Evolutionary conservation across 192 early-diverging fungal genomes (phyloP).

Genomic region (Tieghemiomyces parasiticus): DNA sequence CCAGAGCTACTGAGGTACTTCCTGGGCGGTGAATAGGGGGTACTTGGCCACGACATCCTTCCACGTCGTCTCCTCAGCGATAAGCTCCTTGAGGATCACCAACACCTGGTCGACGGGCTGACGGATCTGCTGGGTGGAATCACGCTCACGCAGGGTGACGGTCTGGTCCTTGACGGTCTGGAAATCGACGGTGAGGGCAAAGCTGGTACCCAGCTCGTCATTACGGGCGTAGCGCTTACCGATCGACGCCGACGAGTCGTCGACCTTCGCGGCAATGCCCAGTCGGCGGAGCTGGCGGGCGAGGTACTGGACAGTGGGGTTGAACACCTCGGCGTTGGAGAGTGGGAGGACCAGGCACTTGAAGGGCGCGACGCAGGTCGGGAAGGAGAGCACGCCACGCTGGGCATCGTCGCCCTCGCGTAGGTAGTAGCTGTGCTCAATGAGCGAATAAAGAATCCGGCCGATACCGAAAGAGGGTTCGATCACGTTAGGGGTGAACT

Average conservation of each 20-base stretch:
- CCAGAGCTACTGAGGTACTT: no score
- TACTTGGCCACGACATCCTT: constrained; percentile 47
- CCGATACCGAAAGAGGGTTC: constrained; percentile 99
- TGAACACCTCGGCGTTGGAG: constrained; percentile 63
- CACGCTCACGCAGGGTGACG: constrained; percentile 92
- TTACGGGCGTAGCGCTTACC: constrained; percentile 94
- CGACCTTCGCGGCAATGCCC: constrained; percentile 72
- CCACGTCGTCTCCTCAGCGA: constrained; percentile 60
- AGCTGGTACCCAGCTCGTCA: constrained; percentile 96
- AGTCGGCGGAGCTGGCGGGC: constrained; percentile 54
- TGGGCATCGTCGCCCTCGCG: constrained; percentile 75
- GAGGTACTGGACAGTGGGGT: constrained; percentile 40
- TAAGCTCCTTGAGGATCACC: constrained; percentile 57
- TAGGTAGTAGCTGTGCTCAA: constrained; percentile 89
- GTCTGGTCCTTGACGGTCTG: constrained; percentile 86
- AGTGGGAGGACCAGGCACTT: constrained; percentile 89
- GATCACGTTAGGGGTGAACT: constrained; percentile 96
- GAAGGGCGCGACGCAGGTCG: constrained; percentile 80
- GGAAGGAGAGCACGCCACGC: constrained; percentile 83
- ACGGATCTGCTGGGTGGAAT: constrained; percentile 91
- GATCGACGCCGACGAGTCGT: constrained; percentile 78
- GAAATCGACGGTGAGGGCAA: constrained; percentile 97
- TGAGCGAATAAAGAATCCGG: constrained; percentile 87
- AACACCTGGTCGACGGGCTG: constrained; percentile 52
- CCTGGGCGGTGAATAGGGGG: constrained; percentile 37